These are phyloP conservation scores for Exophiala calicioides DNA, from an alignment of 2,329 filamentous ascomycete species.

Conservation along the genomic window DNA sequence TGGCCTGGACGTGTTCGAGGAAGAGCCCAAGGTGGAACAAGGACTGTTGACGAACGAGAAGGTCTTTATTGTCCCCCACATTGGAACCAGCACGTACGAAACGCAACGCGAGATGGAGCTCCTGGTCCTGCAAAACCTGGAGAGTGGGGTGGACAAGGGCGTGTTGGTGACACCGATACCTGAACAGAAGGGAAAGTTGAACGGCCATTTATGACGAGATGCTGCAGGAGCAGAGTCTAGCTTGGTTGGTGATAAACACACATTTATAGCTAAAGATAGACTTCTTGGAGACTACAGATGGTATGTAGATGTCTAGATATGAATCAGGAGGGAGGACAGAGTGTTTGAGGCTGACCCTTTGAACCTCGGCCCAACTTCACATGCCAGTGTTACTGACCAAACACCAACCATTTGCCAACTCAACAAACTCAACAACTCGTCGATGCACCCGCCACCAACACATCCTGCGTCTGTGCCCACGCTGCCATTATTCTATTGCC, in stretches of 20 bases:
- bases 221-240: too few relatives aligned
- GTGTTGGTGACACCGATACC: slow-evolving; percentile 61
- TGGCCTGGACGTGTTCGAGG: slow-evolving; percentile 51
- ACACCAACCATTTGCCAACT: too few relatives aligned
- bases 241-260: neutral
- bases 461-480: too few relatives aligned
- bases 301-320: too few relatives aligned
- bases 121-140: slow-evolving; percentile 59
- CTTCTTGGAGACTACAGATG: neutral
- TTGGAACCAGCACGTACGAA: slow-evolving; percentile 62
- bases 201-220: slow-evolving; percentile 19
- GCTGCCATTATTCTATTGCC: too few relatives aligned
- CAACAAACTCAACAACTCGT: too few relatives aligned
- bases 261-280: neutral
- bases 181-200: slow-evolving; percentile 53
- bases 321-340: too few relatives aligned
- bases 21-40: slow-evolving; percentile 49
- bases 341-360: too few relatives aligned
- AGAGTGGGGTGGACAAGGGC: slow-evolving; percentile 57
- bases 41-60: slow-evolving; percentile 48
- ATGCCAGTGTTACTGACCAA: too few relatives aligned
- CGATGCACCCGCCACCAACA: too few relatives aligned
- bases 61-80: slow-evolving; percentile 60
- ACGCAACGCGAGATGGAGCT: slow-evolving; percentile 64
- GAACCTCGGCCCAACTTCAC: too few relatives aligned